phyloP scores from a whole-genome alignment of 495 filamentous ascomycete genomes.

The Geoglossum glabrum region DNA sequence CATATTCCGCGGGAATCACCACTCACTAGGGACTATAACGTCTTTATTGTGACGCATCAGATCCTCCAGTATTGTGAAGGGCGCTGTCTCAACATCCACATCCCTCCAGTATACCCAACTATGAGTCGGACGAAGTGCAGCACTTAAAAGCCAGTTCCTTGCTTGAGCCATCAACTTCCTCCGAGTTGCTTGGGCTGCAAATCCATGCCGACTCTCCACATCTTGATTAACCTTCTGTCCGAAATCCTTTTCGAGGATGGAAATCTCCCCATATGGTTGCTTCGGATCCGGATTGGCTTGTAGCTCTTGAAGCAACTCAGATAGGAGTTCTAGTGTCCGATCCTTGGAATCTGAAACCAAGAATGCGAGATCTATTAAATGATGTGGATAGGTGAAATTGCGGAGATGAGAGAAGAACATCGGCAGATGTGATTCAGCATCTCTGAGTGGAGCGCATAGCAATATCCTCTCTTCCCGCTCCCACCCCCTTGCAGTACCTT shows the following conservation, averaged over 20 bases:
- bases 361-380: conserved; percentile 90
- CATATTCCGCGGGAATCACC: background rate
- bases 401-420: conserved; percentile 97
- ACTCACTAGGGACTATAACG: conserved; percentile 94
- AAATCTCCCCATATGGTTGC: conserved; percentile 86
- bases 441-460: conserved; percentile 83
- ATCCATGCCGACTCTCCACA: conserved; percentile 92
- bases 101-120: conserved; percentile 99
- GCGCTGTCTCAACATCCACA: conserved; percentile 94
- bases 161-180: conserved; percentile 97
- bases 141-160: conserved; percentile 90
- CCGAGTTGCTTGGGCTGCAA: conserved; percentile 83
- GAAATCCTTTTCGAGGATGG: conserved; percentile 97
- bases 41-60: conserved; percentile 98
- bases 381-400: conserved; percentile 95
- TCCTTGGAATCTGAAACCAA: conserved; percentile 96
- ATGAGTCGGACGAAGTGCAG: conserved; percentile 81
- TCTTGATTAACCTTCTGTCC: conserved; percentile 96
- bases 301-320: conserved; percentile 52
- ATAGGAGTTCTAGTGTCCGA: conserved; percentile 56
- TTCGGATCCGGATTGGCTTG: conserved; percentile 59
- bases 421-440: conserved; percentile 78
- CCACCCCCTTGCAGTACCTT: conserved; percentile 81
- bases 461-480: conserved; percentile 87
- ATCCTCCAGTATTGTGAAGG: conserved; percentile 90